These are phyloP conservation scores for Hyparrhenia diplandra DNA, from an alignment of 176 grass and related monocot genomes.

Conservation along the genomic window DNA sequence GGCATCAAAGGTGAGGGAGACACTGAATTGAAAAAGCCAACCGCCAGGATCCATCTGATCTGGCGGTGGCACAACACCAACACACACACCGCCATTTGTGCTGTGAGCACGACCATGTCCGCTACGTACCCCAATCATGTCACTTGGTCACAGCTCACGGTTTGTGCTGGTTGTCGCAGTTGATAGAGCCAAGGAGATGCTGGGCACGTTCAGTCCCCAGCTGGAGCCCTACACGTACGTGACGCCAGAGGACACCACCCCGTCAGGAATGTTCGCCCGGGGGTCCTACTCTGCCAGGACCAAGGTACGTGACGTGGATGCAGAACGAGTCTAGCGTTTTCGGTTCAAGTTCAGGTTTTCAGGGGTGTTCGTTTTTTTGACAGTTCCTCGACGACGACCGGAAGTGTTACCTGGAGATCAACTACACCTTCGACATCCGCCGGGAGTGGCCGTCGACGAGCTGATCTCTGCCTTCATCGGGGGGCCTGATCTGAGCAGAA, in stretches of 20 bases:
- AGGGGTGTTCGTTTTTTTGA: background rate
- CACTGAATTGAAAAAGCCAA: background rate
- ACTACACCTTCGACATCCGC: constrained; percentile 97
- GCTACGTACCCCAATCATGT: background rate
- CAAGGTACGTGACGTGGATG: constrained; percentile 44
- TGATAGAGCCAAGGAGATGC: constrained; percentile 83
- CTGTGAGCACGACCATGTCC: background rate
- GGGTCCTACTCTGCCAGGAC: constrained; percentile 88
- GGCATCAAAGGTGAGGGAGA: constrained; percentile 56
- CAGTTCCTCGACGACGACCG: constrained; percentile 95
- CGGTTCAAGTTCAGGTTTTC: background rate
- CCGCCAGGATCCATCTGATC: background rate
- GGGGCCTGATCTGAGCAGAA: constrained; percentile 2
- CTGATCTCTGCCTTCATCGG: background rate
- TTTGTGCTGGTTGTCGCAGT: constrained; percentile 38
- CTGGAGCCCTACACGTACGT: constrained; percentile 84
- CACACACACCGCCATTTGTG: background rate
- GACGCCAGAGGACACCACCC: constrained; percentile 83
- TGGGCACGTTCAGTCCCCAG: constrained; percentile 95
- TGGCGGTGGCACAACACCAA: no score
- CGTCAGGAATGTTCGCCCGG: constrained; percentile 79
- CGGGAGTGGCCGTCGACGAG: constrained; percentile 67
- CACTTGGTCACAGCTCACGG: background rate
- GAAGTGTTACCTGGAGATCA: constrained; percentile 96
- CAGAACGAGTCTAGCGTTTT: background rate